A percentile compares a stretch with the other conserved stretches of the same genome.
These are phyloP conservation scores for Pythium inflatum DNA, from an alignment of 352 stramenopile genomes.

Conservation along the genomic window DNA sequence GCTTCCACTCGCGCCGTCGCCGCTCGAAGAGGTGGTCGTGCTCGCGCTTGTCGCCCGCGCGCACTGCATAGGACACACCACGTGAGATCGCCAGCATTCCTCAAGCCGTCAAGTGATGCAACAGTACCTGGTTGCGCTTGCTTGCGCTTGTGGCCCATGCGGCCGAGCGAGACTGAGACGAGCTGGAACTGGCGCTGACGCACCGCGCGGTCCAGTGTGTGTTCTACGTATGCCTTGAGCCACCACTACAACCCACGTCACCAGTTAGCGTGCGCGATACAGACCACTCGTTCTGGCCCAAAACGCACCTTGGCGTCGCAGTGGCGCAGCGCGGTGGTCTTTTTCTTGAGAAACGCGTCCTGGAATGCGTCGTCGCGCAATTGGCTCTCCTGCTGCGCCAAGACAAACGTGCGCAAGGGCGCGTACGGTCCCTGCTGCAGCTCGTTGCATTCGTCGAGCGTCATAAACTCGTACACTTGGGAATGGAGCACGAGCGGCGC, in stretches of 20 bases:
- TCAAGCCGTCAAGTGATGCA: not conserved
- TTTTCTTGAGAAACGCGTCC: slow-evolving; percentile 52
- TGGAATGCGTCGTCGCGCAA: slow-evolving; percentile 66
- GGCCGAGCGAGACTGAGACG: slow-evolving; percentile 18
- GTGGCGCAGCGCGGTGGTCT: slow-evolving; percentile 66
- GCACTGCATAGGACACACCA: slow-evolving; percentile 51
- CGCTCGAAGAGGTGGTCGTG: slow-evolving; percentile 79
- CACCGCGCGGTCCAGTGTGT: slow-evolving; percentile 66
- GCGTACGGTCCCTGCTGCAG: slow-evolving; percentile 57
- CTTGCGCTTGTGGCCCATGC: slow-evolving; percentile 66
- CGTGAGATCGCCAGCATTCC: too few species aligned
- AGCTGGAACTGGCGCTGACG: slow-evolving; percentile 55
- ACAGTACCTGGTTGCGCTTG: slow-evolving; percentile 61
- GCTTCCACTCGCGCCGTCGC: slow-evolving; percentile 75
- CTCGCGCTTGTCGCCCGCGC: slow-evolving; percentile 71
- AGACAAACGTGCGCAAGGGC: slow-evolving; percentile 61
- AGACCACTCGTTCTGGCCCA: too few species aligned
- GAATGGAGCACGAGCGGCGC: slow-evolving; percentile 63
- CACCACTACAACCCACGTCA: slow-evolving; percentile 74
- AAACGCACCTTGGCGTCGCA: slow-evolving; percentile 57
- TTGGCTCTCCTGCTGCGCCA: slow-evolving; percentile 48
- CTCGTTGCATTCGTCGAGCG: slow-evolving; percentile 66
- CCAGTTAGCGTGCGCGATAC: too few species aligned
- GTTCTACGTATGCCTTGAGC: slow-evolving; percentile 71
- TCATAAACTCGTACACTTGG: slow-evolving; percentile 84